Conservation (phyloP, 257 asterid species). For the Penstemon newberryi region DNA sequence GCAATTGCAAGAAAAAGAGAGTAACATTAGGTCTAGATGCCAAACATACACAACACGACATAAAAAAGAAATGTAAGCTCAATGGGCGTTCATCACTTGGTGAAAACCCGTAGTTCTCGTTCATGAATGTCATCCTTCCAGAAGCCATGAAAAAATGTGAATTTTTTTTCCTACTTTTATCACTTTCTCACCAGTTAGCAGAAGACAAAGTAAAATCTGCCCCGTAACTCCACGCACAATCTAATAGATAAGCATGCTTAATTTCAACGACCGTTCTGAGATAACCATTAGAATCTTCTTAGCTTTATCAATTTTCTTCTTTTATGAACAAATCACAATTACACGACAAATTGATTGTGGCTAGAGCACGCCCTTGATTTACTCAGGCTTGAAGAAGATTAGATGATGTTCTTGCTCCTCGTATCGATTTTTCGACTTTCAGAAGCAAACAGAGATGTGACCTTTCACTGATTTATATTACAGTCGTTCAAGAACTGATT, state of each 20-base stretch:
- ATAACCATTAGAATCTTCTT: slow-evolving; percentile 24
- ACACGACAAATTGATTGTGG: slow-evolving; percentile 28
- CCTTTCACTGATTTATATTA: slow-evolving; percentile 66
- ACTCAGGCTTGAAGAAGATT: slow-evolving; percentile 14
- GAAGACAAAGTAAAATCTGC: slow-evolving; percentile 16
- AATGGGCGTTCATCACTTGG: too few relatives aligned
- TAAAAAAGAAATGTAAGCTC: too few relatives aligned
- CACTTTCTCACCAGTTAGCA: slow-evolving; percentile 29
- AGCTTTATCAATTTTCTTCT: slow-evolving; percentile 27
- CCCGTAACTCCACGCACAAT: slow-evolving; percentile 33
- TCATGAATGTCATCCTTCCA: slow-evolving; percentile 30
- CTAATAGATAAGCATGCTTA: slow-evolving; percentile 35
- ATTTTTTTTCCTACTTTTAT: slow-evolving; percentile 12
- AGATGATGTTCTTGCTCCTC: slow-evolving; percentile 24
- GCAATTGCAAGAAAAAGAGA: too few relatives aligned
- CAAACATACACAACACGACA: too few relatives aligned
- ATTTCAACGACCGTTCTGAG: slow-evolving; percentile 29
- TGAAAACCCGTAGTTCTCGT: slow-evolving; percentile 14
- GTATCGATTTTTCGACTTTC: slow-evolving; percentile 30
- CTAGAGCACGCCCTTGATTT: slow-evolving; percentile 24
- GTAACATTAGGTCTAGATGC: too few relatives aligned
- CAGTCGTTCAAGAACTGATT: slow-evolving; percentile 76
- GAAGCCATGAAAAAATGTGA: slow-evolving; percentile 22
- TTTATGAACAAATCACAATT: slow-evolving; percentile 12
- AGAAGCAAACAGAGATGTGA: slow-evolving; percentile 28